Conservation (phyloP, 768 basidiomycete species). For the Xerocomellus intermedius region DNA sequence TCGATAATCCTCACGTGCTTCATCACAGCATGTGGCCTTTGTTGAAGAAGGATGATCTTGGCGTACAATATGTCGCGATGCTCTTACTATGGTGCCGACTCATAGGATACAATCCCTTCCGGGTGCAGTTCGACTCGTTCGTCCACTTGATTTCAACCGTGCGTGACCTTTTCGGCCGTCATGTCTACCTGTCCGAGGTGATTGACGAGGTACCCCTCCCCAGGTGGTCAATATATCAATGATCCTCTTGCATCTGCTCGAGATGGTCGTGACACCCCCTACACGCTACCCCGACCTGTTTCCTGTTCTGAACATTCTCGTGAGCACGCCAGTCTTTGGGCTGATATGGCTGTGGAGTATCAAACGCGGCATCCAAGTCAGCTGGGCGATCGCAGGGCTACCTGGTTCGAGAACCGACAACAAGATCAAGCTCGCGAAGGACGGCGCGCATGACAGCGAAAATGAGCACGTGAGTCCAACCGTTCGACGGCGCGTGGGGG, state of each 20-base stretch:
- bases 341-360: conserved; percentile 90
- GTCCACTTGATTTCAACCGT: conserved; percentile 56
- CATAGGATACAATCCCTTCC: conserved; percentile 74
- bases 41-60: conserved; percentile 74
- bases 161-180: conserved; percentile 4
- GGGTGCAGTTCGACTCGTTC: conserved; percentile 42
- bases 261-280: conserved; percentile 62
- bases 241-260: conserved; percentile 58
- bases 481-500: not conserved
- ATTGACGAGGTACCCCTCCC: not conserved
- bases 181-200: not conserved
- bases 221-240: conserved; percentile 58
- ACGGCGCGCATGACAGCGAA: conserved; percentile 3
- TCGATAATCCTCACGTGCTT: not conserved
- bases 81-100: conserved; percentile 78
- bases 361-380: conserved; percentile 72
- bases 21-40: conserved; percentile 88
- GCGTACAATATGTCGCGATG: conserved; percentile 67
- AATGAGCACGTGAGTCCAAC: not conserved
- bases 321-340: conserved; percentile 78
- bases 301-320: conserved; percentile 78
- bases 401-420: conserved; percentile 19
- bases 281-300: conserved; percentile 82
- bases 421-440: not conserved
- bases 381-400: conserved; percentile 74